These are phyloP conservation scores for Debaryomyces singareniensis DNA, from an alignment of 1,139 yeast species.

Conservation along the genomic window DNA sequence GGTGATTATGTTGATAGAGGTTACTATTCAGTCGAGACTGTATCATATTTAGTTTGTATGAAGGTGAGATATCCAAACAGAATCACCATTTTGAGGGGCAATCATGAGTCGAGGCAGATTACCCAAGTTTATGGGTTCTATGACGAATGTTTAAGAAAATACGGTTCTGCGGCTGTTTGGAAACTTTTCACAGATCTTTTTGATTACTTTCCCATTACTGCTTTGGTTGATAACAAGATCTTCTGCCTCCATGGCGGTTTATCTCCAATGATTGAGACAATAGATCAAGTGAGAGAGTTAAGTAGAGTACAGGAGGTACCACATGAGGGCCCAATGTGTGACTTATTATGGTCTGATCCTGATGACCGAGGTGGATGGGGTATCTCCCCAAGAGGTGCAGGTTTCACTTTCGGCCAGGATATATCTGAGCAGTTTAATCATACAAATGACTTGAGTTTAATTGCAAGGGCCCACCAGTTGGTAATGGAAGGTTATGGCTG, in stretches of 20 bases:
- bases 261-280: constrained; percentile 85
- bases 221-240: constrained; percentile 81
- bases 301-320: constrained; percentile 95
- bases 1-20: constrained; percentile 99
- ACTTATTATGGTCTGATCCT: constrained; percentile 94
- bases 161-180: constrained; percentile 96
- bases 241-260: constrained; percentile 97
- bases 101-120: constrained; percentile 95
- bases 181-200: constrained; percentile 66
- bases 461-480: constrained; percentile 95
- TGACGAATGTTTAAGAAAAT: constrained; percentile 93
- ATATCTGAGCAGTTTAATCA: constrained; percentile 66
- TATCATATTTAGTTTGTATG: constrained; percentile 84
- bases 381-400: constrained; percentile 96
- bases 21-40: constrained; percentile 86
- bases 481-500: constrained; percentile 93
- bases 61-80: constrained; percentile 92
- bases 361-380: constrained; percentile 98
- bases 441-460: constrained; percentile 78
- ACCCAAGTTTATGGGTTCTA: constrained; percentile 98
- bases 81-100: constrained; percentile 89
- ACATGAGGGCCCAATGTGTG: constrained; percentile 99
- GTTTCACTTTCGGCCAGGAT: constrained; percentile 61
- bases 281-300: constrained; percentile 82
- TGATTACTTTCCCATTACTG: constrained; percentile 92